A percentile compares a stretch with the other conserved stretches of the same genome.
phyloP scores from a whole-genome alignment of 345 rosid genomes.

The Dipteronia sinensis region DNA sequence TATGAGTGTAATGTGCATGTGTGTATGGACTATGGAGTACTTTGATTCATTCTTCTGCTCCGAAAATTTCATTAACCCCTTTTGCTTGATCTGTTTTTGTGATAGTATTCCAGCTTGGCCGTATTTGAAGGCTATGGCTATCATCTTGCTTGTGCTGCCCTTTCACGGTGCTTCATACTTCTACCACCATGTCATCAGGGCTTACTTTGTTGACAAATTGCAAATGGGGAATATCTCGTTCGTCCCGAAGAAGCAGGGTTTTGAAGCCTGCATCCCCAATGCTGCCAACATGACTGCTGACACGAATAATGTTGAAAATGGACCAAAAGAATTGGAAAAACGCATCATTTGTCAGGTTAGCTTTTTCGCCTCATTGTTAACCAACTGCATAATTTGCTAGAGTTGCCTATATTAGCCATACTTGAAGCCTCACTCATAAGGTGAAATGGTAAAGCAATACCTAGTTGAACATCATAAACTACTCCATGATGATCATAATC shows the following conservation, averaged over 20 bases:
- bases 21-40: not conserved
- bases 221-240: conserved; percentile 18
- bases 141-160: conserved; percentile 33
- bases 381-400: not conserved
- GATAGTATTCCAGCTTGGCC: conserved; percentile 45
- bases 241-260: conserved; percentile 6
- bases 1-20: not conserved
- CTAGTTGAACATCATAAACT: not conserved
- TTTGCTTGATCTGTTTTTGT: not conserved
- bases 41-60: not conserved
- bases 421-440: not conserved
- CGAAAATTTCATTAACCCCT: not conserved
- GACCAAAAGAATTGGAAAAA: conserved; percentile 20
- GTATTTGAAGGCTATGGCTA: conserved; percentile 33
- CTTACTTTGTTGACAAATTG: conserved; percentile 15
- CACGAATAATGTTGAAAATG: not conserved
- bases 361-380: not conserved
- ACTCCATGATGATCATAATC: not conserved
- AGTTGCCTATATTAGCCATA: not conserved
- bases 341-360: conserved; percentile 24
- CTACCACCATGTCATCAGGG: conserved; percentile 24
- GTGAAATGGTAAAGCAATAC: not conserved
- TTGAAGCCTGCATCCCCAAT: not conserved
- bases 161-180: conserved; percentile 41
- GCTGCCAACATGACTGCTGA: conserved; percentile 10